Evolutionary conservation across 495 filamentous ascomycete genomes (phyloP), one percentile per base, ranked within the genome.

Genomic region (Annulohypoxylon nitens): DNA sequence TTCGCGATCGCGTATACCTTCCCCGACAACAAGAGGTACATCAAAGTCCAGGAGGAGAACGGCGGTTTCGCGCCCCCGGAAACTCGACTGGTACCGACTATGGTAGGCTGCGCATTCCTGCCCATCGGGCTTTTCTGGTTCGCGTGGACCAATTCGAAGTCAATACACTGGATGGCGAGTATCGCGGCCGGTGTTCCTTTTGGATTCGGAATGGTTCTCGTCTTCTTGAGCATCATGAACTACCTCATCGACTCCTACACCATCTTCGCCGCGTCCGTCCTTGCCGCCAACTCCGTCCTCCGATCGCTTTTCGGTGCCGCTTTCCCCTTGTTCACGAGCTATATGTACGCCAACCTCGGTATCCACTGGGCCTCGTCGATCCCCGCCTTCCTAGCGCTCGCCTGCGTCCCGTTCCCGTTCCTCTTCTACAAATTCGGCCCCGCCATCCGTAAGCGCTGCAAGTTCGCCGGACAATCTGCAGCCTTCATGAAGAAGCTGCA

Each of bases 311-410:
- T 90, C 53, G 89, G 85, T 0, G 88, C 86, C 0, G 85, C 81
- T 9, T 91, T 91, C 74, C 89, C 89, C 34, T 77, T 92, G 7
- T 90, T 91, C 69, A 84, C 88, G 0, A 83, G 78, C 0, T 82
- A 82, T n/a, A 88, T 93, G 88, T 91, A 89, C 69, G 82, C 87
- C 60, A 83, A 83, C n/a, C 77, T 91, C n/a, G 90, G 90, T 1
- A 84, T 91, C 4, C 80, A 83, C 0, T 93, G 90, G 90, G 91
- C 90, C 9, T 83, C 84, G 0, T 88, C 84, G 71, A 67, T 90
- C 41, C 79, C 92, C 25, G 91, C 84, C 0, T 91, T 92, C 66
- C 75, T 92, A 26, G 83, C 85, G 8, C 62, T 88, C 36, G 88
- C 84, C 1, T 86, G 92, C 81, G 81, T 91, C 26, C 90, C 90